Percentiles rank a stretch among this genome's conserved stretches.
Conservation (phyloP, 805 yeast genomes). For the Komagataella populi region DNA sequence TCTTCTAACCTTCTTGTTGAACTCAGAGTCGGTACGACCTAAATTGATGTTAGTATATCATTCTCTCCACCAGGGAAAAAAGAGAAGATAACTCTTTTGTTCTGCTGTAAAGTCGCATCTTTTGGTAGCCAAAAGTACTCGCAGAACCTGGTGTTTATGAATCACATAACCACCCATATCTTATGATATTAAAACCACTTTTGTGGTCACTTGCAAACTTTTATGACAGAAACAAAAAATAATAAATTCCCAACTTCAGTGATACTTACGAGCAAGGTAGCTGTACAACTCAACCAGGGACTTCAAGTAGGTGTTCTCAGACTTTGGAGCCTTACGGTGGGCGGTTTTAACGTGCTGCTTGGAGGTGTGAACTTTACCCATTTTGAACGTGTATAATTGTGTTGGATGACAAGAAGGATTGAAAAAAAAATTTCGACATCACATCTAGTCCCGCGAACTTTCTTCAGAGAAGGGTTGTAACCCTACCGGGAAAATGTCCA, state of each 20-base stretch:
- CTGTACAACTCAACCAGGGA: slow-evolving; percentile 96
- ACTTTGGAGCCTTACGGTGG: slow-evolving; percentile 99
- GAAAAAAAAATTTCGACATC: slow-evolving; percentile 1
- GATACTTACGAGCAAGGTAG: slow-evolving; percentile 96
- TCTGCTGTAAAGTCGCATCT: slow-evolving; percentile 40
- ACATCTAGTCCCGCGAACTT: neutral
- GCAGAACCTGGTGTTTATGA: slow-evolving; percentile 16
- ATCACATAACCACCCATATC: neutral
- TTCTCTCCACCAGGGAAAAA: slow-evolving; percentile 2
- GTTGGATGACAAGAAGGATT: neutral
- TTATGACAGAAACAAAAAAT: slow-evolving; percentile 1
- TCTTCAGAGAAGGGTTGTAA: neutral
- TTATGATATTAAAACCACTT: neutral
- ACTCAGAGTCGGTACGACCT: slow-evolving; percentile 98
- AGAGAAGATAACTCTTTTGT: slow-evolving; percentile 17
- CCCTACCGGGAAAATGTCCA: neutral
- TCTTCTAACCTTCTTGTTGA: slow-evolving; percentile 94
- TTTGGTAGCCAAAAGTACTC: slow-evolving; percentile 17
- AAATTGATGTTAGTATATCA: slow-evolving; percentile 3
- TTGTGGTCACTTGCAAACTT: neutral
- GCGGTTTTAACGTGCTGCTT: slow-evolving; percentile 94
- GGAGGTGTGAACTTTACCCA: slow-evolving; percentile 96
- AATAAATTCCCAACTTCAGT: neutral
- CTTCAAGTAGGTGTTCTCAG: slow-evolving; percentile 98
- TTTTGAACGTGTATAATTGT: slow-evolving; percentile 20